phyloP scores from a whole-genome alignment of 345 rosid genomes.

The Bruguiera sexangula region DNA sequence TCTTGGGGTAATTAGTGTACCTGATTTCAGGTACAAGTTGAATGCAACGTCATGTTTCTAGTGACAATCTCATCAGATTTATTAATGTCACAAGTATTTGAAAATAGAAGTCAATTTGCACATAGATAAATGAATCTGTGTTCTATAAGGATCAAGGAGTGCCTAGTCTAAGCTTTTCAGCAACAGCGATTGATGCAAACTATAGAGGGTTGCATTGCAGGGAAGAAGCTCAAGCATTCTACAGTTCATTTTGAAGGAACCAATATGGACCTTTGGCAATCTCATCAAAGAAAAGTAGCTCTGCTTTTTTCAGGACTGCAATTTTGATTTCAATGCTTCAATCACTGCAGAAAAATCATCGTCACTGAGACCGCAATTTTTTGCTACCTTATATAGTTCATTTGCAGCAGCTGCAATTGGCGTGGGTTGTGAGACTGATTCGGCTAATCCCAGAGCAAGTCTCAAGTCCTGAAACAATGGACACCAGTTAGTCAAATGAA shows the following conservation, averaged over 20 bases:
- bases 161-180: not conserved
- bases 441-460: conserved; percentile 86
- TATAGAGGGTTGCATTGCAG: not conserved
- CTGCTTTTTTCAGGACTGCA: conserved; percentile 14
- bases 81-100: no score
- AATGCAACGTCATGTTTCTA: no score
- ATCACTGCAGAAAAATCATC: conserved; percentile 90
- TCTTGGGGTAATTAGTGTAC: no score
- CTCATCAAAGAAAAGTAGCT: conserved; percentile 1
- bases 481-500: not conserved
- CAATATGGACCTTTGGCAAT: not conserved
- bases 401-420: conserved; percentile 91
- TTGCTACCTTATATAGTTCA: conserved; percentile 83
- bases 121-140: not conserved
- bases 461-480: conserved; percentile 66
- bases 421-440: conserved; percentile 79
- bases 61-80: no score
- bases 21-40: no score
- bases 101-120: no score
- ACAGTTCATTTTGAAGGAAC: not conserved
- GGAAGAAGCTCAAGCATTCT: no score
- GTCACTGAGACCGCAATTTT: conserved; percentile 72
- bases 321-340: conserved; percentile 68
- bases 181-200: not conserved
- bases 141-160: not conserved